phyloP scores from a whole-genome alignment of 352 stramenopile genomes.

The Ophiocytium majus region DNA sequence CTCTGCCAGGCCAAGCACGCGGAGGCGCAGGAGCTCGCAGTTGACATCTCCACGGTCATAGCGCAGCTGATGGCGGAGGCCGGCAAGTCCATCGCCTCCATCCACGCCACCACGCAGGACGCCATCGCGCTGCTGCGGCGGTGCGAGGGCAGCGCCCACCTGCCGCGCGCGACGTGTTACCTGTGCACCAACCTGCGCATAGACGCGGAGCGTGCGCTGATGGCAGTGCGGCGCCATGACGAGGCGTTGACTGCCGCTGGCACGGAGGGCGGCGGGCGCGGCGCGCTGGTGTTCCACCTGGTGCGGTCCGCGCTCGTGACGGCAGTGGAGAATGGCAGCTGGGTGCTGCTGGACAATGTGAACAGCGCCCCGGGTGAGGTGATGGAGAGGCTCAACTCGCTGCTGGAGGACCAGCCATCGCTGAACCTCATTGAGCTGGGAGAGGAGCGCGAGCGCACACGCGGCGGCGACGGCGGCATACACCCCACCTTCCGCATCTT shows the following conservation, averaged over 20 bases:
- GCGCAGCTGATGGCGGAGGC: no score
- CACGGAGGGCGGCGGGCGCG: not conserved
- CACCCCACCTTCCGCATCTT: conserved; percentile 17
- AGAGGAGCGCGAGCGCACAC: conserved; percentile 9
- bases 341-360: conserved; percentile 28
- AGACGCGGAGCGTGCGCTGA: no score
- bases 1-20: not conserved
- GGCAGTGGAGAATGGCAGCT: conserved; percentile 10
- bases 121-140: no score
- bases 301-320: conserved; percentile 19
- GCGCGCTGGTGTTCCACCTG: conserved; percentile 19
- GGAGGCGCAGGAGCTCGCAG: no score
- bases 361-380: conserved; percentile 25
- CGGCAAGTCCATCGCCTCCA: no score
- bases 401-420: conserved; percentile 25
- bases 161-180: not conserved
- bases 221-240: no score
- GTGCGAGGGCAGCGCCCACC: not conserved
- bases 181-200: no score
- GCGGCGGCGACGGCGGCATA: not conserved
- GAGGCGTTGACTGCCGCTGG: no score
- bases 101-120: no score
- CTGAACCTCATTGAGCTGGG: conserved; percentile 22
- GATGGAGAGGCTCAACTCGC: conserved; percentile 25
- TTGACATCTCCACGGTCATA: no score